Evolutionary conservation across 805 yeast genomes (phyloP).

Genomic region (Candida ipomoeae): DNA sequence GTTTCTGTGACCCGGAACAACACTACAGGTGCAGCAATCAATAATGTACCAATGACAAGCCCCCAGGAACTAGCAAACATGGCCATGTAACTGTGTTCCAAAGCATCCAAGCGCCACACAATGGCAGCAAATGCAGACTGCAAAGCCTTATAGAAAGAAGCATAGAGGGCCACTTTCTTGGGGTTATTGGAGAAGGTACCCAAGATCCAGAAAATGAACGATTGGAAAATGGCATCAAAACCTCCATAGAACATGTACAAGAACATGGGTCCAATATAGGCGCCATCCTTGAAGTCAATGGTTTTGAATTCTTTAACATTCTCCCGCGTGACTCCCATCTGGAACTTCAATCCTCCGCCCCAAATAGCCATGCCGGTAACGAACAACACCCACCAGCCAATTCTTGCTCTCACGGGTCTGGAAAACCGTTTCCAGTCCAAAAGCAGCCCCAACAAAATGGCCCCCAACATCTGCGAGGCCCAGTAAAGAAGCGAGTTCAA

Average conservation of each 20-base stretch:
- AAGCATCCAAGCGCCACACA: slow-evolving; percentile 54
- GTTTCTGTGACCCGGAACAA: slow-evolving; percentile 42
- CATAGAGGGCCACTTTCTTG: slow-evolving; percentile 51
- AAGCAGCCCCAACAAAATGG: slow-evolving; percentile 44
- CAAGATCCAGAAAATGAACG: slow-evolving; percentile 53
- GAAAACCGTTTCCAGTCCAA: slow-evolving; percentile 42
- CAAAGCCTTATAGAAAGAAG: slow-evolving; percentile 60
- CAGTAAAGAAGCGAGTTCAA: slow-evolving; percentile 59
- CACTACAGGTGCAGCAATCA: slow-evolving; percentile 47
- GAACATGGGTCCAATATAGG: slow-evolving; percentile 57
- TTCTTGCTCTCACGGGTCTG: slow-evolving; percentile 44
- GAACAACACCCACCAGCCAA: slow-evolving; percentile 41
- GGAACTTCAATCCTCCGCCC: slow-evolving; percentile 57
- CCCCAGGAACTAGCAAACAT: slow-evolving; percentile 53
- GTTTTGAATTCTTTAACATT: slow-evolving; percentile 23
- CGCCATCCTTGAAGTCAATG: slow-evolving; percentile 45
- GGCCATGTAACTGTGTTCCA: slow-evolving; percentile 31
- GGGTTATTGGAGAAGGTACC: slow-evolving; percentile 58
- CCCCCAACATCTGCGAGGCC: slow-evolving; percentile 58
- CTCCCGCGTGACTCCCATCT: slow-evolving; percentile 38
- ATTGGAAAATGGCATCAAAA: slow-evolving; percentile 58
- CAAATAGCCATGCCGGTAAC: slow-evolving; percentile 46
- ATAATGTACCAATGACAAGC: slow-evolving; percentile 42
- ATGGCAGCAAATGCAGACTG: slow-evolving; percentile 64
- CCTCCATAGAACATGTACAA: slow-evolving; percentile 60